Conservation (phyloP, 441 rosid species). For the Macaranga tanarius region DNA sequence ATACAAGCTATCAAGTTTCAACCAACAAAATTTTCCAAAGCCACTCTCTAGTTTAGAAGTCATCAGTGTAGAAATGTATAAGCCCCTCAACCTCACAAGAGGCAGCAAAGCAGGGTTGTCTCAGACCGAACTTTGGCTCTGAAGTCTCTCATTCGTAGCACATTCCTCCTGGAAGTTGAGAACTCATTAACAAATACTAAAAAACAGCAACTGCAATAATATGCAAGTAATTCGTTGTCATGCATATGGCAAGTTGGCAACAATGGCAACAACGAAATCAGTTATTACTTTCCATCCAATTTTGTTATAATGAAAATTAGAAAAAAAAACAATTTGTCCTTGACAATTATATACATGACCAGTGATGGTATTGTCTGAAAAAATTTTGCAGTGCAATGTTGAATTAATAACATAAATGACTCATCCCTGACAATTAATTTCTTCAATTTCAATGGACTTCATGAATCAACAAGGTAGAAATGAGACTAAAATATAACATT, state of each 20-base stretch:
- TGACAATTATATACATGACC: not conserved
- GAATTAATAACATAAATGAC: not conserved
- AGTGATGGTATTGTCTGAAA: not conserved
- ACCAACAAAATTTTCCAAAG: not conserved
- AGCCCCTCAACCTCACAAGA: constrained; percentile 17
- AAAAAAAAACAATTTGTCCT: not conserved
- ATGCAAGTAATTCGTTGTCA: too few species aligned
- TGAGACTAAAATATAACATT: not conserved
- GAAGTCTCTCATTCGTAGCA: constrained; percentile 50
- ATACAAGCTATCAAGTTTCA: not conserved
- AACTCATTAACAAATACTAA: constrained; percentile 12
- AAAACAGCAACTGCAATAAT: not conserved
- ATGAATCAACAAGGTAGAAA: not conserved
- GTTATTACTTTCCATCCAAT: too few species aligned
- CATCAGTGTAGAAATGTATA: not conserved
- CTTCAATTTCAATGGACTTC: not conserved
- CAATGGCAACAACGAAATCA: not conserved
- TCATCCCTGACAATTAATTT: not conserved
- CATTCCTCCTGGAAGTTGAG: constrained; percentile 57
- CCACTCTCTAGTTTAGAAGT: not conserved
- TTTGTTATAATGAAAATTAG: not conserved
- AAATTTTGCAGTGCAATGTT: not conserved
- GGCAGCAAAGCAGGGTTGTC: constrained; percentile 13
- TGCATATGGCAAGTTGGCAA: not conserved
- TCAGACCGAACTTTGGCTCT: constrained; percentile 25